Percentiles rank a stretch among this genome's conserved stretches.
These are phyloP conservation scores for Dictyostelium purpureum DNA, from an alignment of 78 protist genomes.

Conservation along the genomic window DNA sequence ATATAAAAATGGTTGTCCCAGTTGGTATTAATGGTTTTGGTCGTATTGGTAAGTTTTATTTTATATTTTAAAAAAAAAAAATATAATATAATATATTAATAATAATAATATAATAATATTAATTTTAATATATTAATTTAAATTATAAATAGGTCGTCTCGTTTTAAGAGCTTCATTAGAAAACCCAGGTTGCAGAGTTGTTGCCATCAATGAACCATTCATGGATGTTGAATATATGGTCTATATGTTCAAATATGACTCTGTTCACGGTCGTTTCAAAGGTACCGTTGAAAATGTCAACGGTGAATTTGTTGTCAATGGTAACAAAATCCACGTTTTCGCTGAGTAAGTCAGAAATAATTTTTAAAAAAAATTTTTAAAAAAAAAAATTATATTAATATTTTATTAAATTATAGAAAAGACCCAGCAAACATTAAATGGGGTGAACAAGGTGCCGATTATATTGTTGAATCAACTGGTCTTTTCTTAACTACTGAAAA, in stretches of 20 bases:
- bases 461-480: slow-evolving; percentile 99
- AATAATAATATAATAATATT: neutral
- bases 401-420: neutral
- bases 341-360: slow-evolving; percentile 29
- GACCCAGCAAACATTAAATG: slow-evolving; percentile 94
- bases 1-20: slow-evolving; percentile 71
- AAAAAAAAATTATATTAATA: neutral
- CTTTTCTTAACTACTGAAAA: slow-evolving; percentile 92
- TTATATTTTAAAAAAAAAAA: neutral
- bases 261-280: slow-evolving; percentile 97
- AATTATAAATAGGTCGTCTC: slow-evolving; percentile 91
- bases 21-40: slow-evolving; percentile 99
- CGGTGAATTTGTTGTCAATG: slow-evolving; percentile 91
- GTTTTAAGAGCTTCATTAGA: slow-evolving; percentile 88
- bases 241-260: slow-evolving; percentile 94
- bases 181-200: slow-evolving; percentile 75
- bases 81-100: neutral
- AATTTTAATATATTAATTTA: neutral
- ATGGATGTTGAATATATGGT: slow-evolving; percentile 94
- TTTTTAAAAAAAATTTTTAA: neutral
- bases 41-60: slow-evolving; percentile 87
- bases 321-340: slow-evolving; percentile 84
- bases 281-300: slow-evolving; percentile 86
- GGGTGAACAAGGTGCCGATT: slow-evolving; percentile 81
- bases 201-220: slow-evolving; percentile 98